A percentile compares a stretch with the other conserved stretches of the same genome.
Evolutionary conservation across 2,329 filamentous ascomycete species (phyloP).

Genomic region (Dactylella cylindrospora): DNA sequence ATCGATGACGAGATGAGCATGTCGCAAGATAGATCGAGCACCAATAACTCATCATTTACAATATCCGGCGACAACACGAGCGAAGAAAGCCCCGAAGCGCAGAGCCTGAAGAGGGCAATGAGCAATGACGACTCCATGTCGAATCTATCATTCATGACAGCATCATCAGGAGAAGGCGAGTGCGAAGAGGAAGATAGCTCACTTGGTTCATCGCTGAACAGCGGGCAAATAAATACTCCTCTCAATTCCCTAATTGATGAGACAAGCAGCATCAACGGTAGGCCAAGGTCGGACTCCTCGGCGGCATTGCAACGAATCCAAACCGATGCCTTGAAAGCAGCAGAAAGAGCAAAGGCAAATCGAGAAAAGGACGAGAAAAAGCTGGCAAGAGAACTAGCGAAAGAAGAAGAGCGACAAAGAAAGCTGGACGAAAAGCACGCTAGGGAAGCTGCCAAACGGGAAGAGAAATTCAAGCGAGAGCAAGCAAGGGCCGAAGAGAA

Average conservation of each 20-base stretch:
- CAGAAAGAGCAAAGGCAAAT: slow-evolving; percentile 10
- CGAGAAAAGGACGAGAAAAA: slow-evolving; percentile 43
- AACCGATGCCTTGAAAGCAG: slow-evolving; percentile 10
- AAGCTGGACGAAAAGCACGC: slow-evolving; percentile 65
- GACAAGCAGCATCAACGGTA: slow-evolving; percentile 47
- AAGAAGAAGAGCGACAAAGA: slow-evolving; percentile 67
- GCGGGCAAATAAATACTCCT: slow-evolving; percentile 14
- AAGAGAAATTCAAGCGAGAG: slow-evolving; percentile 67
- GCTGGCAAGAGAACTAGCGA: slow-evolving; percentile 40
- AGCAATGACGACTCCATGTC: slow-evolving; percentile 30
- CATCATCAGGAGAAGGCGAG: slow-evolving; percentile 44
- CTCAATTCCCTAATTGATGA: slow-evolving; percentile 40
- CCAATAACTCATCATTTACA: slow-evolving; percentile 23
- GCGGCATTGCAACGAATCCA: slow-evolving; percentile 50
- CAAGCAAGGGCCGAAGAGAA: slow-evolving; percentile 66
- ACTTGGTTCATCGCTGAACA: slow-evolving; percentile 20
- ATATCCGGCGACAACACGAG: slow-evolving; percentile 9
- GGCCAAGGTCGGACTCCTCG: slow-evolving; percentile 46
- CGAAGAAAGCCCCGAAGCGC: slow-evolving; percentile 8
- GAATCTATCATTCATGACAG: slow-evolving; percentile 37
- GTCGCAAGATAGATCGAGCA: slow-evolving; percentile 37
- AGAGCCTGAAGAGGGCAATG: slow-evolving; percentile 29
- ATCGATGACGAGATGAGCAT: slow-evolving; percentile 27
- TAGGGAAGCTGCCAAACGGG: slow-evolving; percentile 66
- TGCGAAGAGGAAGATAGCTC: slow-evolving; percentile 51